phyloP scores from a whole-genome alignment of 2,329 filamentous ascomycete genomes.

The Tolypocladium endophyticum region DNA sequence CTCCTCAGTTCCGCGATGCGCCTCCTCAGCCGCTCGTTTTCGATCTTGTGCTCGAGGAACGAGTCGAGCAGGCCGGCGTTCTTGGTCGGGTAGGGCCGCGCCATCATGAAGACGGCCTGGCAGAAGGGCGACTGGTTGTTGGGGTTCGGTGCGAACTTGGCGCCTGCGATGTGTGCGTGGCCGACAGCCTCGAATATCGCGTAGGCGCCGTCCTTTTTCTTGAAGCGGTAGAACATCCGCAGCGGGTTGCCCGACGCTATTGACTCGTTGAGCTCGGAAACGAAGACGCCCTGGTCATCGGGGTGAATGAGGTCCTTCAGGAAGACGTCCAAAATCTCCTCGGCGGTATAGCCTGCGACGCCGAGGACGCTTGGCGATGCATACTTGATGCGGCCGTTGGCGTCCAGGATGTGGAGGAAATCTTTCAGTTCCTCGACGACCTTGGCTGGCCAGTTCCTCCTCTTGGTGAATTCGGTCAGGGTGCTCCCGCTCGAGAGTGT shows the following conservation, averaged over 20 bases:
- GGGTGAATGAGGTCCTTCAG: conserved; percentile 76
- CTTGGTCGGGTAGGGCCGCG: conserved; percentile 79
- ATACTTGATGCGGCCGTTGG: conserved; percentile 74
- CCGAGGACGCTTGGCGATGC: conserved; percentile 67
- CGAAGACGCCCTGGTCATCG: conserved; percentile 74
- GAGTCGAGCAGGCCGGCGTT: conserved; percentile 80
- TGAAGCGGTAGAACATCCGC: conserved; percentile 80
- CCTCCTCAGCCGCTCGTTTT: conserved; percentile 78
- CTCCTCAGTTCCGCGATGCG: conserved; percentile 75
- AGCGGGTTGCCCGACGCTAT: conserved; percentile 72
- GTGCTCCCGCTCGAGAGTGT: conserved; percentile 27
- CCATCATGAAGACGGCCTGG: conserved; percentile 88
- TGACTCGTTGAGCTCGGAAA: conserved; percentile 80
- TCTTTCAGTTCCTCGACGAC: conserved; percentile 86
- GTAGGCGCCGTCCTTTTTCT: conserved; percentile 60
- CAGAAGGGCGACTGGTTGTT: conserved; percentile 61
- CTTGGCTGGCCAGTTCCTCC: conserved; percentile 73
- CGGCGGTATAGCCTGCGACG: conserved; percentile 64
- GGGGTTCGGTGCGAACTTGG: conserved; percentile 51
- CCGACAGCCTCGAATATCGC: conserved; percentile 85
- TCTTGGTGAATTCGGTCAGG: conserved; percentile 49
- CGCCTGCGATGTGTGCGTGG: conserved; percentile 74
- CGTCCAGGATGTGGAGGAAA: conserved; percentile 76
- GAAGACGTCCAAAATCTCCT: conserved; percentile 63
- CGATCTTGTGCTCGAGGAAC: conserved; percentile 92